Evolutionary conservation across 805 yeast species (phyloP).

Genomic region (Saccharomycopsis amapae): DNA sequence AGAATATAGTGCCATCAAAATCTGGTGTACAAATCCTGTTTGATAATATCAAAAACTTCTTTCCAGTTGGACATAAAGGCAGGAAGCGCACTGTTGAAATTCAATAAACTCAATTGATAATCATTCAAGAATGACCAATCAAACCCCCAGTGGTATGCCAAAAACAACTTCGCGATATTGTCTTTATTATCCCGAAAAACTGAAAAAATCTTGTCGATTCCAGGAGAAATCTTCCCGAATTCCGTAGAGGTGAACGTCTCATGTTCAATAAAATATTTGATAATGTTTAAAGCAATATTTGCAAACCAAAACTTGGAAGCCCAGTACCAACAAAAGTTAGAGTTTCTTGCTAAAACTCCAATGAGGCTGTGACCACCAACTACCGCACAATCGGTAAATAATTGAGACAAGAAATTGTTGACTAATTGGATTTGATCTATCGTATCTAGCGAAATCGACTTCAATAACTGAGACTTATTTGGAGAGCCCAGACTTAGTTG

Average conservation of each 20-base stretch:
- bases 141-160: constrained; percentile 21
- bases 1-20: no score
- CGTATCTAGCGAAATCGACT: background rate
- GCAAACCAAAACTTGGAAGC: constrained; percentile 21
- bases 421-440: constrained; percentile 15
- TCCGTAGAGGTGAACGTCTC: background rate
- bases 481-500: no score
- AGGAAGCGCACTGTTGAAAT: constrained; percentile 8
- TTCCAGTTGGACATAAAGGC: constrained; percentile 14
- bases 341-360: constrained; percentile 4
- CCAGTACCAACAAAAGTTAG: constrained; percentile 13
- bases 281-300: constrained; percentile 10
- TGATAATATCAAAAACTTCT: background rate
- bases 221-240: background rate
- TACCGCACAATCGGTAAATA: constrained; percentile 20
- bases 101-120: constrained; percentile 17
- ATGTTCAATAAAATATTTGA: constrained; percentile 2
- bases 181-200: constrained; percentile 4
- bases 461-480: background rate
- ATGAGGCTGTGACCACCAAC: constrained; percentile 17
- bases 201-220: background rate
- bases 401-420: constrained; percentile 13
- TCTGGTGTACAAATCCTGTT: no score
- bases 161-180: constrained; percentile 11
- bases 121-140: constrained; percentile 19